Evolutionary conservation across 1,284 basidiomycete species (phyloP), one percentile per base, ranked within the genome.

Genomic region (Grifola frondosa): DNA sequence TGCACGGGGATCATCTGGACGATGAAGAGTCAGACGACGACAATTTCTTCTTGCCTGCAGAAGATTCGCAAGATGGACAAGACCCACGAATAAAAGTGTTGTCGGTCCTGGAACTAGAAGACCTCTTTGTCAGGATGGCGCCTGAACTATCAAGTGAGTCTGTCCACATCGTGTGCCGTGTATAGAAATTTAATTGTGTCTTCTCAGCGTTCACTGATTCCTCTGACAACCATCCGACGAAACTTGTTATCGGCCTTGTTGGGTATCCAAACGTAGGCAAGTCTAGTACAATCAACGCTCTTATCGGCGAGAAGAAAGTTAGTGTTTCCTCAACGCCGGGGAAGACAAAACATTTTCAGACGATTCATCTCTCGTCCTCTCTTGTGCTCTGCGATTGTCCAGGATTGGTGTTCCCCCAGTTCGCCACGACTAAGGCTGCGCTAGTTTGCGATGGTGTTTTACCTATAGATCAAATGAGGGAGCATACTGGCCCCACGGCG

Each of bases 191-290:
- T 44, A 13, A 28, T 53, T 21, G 46, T 45, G 20, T 26, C 11
- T 40, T 12, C 30, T 7, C 56, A 91, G 91, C 69, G 25, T 93
- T 94, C 57, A 69, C 74, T 12, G 79, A 82, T 37, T 65, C 74
- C 1, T 73, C 71, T n/a, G 84, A 85, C 11, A 74, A 80, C 37
- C 68, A 74, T 10, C 77, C 81, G 0, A 65, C 75, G 20, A 93
- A 84, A 63, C 77, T 97, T 3, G 83, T 88, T 22, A 87, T 99
- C 40, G 97, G 96, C 8, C 82, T 99, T 17, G 93, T 99, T 34
- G 96, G 97, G n/a, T 97, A 97, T 62, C 96, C 96, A 1, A 99
- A 99, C 61, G 96, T 99, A 32, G 97, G 96, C 20, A 99, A 99
- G 68, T 96, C 92, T 1, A 93, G 88, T 50, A 85, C 97, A 8